Percentiles rank a stretch among this genome's conserved stretches.
Conservation (phyloP, 2,329 filamentous ascomycete species). For the Fusarium oligoseptatum region DNA sequence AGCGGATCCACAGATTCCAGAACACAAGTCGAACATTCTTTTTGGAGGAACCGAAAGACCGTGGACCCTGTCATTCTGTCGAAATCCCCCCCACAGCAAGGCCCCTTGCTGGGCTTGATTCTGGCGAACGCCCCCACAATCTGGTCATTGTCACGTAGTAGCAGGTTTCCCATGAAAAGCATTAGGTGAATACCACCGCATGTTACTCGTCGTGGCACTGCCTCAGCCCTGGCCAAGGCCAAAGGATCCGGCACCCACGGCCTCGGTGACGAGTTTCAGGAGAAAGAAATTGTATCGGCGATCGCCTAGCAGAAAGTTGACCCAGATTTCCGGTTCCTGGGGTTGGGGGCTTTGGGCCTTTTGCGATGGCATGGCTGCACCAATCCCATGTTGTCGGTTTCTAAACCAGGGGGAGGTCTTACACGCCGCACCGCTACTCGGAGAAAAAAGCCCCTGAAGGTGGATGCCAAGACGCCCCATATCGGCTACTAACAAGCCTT, state of each 20-base stretch:
- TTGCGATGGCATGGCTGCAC: slow-evolving; percentile 10
- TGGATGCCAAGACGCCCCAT: slow-evolving; percentile 23
- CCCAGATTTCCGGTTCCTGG: slow-evolving; percentile 39
- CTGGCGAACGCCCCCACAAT: slow-evolving; percentile 40
- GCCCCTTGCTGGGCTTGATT: slow-evolving; percentile 12
- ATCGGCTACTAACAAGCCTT: slow-evolving; percentile 13
- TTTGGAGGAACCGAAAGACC: slow-evolving; percentile 19
- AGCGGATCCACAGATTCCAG: slow-evolving; percentile 39
- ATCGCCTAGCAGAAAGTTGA: slow-evolving; percentile 34
- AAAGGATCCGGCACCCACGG: slow-evolving; percentile 31
- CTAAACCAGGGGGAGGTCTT: slow-evolving; percentile 19
- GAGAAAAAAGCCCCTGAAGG: slow-evolving; percentile 17
- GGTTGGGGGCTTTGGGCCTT: slow-evolving; percentile 20
- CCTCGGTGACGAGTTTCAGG: slow-evolving; percentile 42
- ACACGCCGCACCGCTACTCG: slow-evolving; percentile 19
- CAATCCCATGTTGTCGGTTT: slow-evolving; percentile 33
- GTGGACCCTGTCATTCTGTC: slow-evolving; percentile 22
- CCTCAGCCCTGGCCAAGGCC: slow-evolving; percentile 19
- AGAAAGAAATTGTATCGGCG: slow-evolving; percentile 30
- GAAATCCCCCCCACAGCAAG: slow-evolving; percentile 12
- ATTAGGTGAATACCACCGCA: slow-evolving; percentile 37
- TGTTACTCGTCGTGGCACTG: slow-evolving; percentile 17
- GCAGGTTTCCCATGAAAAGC: slow-evolving; percentile 16
- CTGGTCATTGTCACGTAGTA: slow-evolving; percentile 22
- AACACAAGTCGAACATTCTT: slow-evolving; percentile 36